These are phyloP conservation scores for Hebeloma cylindrosporum DNA, from an alignment of 768 basidiomycete genomes.

Conservation along the genomic window DNA sequence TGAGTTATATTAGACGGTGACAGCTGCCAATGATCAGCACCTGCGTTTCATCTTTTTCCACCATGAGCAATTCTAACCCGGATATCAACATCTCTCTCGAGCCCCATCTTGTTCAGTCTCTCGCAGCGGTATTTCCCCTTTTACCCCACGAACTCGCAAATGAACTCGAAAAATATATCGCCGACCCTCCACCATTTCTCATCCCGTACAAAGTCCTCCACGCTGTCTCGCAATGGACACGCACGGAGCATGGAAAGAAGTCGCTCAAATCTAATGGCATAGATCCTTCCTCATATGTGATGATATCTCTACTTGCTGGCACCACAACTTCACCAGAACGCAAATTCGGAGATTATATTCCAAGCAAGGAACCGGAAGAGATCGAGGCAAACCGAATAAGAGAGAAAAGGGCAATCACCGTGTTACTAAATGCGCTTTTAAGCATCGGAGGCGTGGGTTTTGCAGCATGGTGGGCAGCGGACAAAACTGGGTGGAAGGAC, in stretches of 20 bases:
- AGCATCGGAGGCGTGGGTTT: slow-evolving; percentile 67
- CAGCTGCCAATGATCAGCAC: slow-evolving; percentile 13
- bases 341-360: slow-evolving; percentile 55
- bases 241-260: slow-evolving; percentile 46
- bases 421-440: slow-evolving; percentile 68
- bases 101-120: slow-evolving; percentile 51
- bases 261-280: slow-evolving; percentile 42
- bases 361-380: slow-evolving; percentile 47
- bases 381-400: slow-evolving; percentile 44
- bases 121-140: slow-evolving; percentile 45
- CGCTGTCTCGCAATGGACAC: slow-evolving; percentile 67
- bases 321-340: slow-evolving; percentile 77
- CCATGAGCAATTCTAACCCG: slow-evolving; percentile 23
- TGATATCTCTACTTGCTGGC: slow-evolving; percentile 77
- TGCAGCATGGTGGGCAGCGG: slow-evolving; percentile 74
- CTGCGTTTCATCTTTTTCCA: slow-evolving; percentile 13
- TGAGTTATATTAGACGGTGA: slow-evolving; percentile 2
- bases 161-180: slow-evolving; percentile 41
- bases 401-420: slow-evolving; percentile 67
- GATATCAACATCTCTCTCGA: slow-evolving; percentile 68
- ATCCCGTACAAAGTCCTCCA: slow-evolving; percentile 64
- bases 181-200: slow-evolving; percentile 36
- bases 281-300: slow-evolving; percentile 56
- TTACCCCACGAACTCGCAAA: slow-evolving; percentile 46
- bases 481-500: slow-evolving; percentile 57